Evolutionary conservation across 441 rosid species (phyloP), one percentile per base, ranked within the genome.

Genomic region (Aleurites moluccanus): DNA sequence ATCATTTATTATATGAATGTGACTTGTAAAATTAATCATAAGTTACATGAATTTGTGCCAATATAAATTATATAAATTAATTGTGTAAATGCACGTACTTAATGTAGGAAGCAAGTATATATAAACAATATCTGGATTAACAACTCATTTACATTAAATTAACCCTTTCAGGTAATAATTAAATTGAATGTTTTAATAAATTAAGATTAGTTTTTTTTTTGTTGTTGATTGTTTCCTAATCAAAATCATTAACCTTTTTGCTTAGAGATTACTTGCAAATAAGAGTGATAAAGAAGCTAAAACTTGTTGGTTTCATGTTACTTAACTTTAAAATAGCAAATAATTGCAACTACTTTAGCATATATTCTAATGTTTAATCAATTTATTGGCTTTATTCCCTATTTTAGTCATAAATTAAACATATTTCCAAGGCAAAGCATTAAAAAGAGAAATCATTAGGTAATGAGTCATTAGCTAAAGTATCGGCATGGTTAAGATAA

Each of bases 331-430:
- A 68, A 67, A 44, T 40, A 38, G 1, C 67, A 55, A 78, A 73
- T 72, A 68, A 79, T 70, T 56, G 40, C 75, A 73, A 52, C 53
- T 13, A 16, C 81, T 60, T 77, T 30, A 64, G n/a, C 59, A 53
- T 53, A 64, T 73, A 74, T 78, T 81, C 53, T 57, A 10, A 45
- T 45, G 35, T 33, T 27, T 10, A 27, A 78, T 67, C 49, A 30
- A 27, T 66, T 61, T 56, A n/a, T 20, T 52, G 21, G 25, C 73
- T 78, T 78, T 76, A 49, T 78, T 64, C 35, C 44, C 2, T 23
- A 2, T 30, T 55, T 67, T 47, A n/a, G 33, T 1, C 20, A 7
- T 53, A 53, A n/a, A 53, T 53, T 2, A 0, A 23, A 59, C 18
- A 13, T 60, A 60, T 60, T 60, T 60, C 64, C 35, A 59, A 59